phyloP scores from a whole-genome alignment of 306 rosid species.

The Inga laurina region DNA sequence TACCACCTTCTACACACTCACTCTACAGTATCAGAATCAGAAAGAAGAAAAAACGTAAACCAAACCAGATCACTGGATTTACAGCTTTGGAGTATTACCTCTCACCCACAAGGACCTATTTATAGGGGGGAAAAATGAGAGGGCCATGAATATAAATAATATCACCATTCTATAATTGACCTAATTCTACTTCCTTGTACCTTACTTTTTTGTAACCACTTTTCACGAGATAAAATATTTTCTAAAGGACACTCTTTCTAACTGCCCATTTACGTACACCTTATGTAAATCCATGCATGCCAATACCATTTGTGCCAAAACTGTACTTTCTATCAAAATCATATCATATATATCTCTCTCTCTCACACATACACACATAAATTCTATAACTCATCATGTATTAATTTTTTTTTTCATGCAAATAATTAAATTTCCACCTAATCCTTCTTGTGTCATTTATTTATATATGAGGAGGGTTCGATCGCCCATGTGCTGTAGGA shows the following conservation, averaged over 20 bases:
- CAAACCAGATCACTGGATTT: not conserved
- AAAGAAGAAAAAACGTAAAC: not conserved
- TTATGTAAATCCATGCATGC: constrained; percentile 46
- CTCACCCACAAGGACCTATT: constrained; percentile 39
- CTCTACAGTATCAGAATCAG: not conserved
- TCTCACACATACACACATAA: no score
- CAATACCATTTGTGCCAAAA: constrained; percentile 6
- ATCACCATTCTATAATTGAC: constrained; percentile 5
- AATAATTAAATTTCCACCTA: constrained; percentile 13
- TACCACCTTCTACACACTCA: not conserved
- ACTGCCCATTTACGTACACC: constrained; percentile 40
- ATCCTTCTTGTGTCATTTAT: constrained; percentile 25
- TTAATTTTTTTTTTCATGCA: not conserved
- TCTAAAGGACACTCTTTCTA: constrained; percentile 43
- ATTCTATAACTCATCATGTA: not conserved
- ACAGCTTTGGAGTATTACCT: constrained; percentile 28
- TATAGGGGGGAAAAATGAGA: constrained; percentile 45
- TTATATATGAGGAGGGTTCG: constrained; percentile 27
- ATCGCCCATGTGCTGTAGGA: constrained; percentile 53
- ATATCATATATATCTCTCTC: not conserved
- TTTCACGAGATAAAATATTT: constrained; percentile 56
- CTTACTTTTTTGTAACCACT: constrained; percentile 50
- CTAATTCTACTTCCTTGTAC: constrained; percentile 33
- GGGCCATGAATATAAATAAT: not conserved
- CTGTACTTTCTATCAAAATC: not conserved